Evolutionary conservation across 148 eudicot genomes (phyloP).

Genomic region (Fallopia convolvulus): DNA sequence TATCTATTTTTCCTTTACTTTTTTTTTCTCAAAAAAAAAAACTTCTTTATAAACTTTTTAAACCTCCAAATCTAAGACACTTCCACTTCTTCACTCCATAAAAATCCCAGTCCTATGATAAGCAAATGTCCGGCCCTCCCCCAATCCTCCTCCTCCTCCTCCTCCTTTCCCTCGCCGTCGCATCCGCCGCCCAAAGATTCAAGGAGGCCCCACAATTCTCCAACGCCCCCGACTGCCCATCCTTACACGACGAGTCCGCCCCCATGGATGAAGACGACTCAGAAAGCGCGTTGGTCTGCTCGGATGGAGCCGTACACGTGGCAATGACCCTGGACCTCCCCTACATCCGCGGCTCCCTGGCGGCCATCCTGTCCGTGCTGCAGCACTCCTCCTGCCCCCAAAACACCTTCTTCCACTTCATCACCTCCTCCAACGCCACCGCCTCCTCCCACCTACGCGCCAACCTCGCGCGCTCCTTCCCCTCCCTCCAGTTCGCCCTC

Average conservation of each 20-base stretch:
- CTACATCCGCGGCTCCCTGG: constrained; percentile 82
- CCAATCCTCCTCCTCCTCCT: not conserved
- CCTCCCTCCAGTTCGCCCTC: constrained; percentile 44
- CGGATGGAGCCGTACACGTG: constrained; percentile 50
- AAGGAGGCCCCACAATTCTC: constrained; percentile 69
- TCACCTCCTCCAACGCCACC: constrained; percentile 24
- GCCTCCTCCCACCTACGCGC: constrained; percentile 25
- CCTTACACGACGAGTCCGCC: not conserved
- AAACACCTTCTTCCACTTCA: constrained; percentile 61
- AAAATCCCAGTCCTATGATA: not conserved
- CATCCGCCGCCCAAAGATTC: constrained; percentile 27
- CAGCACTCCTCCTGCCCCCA: constrained; percentile 82
- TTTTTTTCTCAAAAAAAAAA: not conserved
- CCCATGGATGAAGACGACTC: not conserved
- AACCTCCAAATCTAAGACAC: not conserved
- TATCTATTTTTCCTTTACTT: no score
- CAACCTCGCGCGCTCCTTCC: constrained; percentile 45
- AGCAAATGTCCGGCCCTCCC: constrained; percentile 16
- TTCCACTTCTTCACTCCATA: not conserved
- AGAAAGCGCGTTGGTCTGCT: constrained; percentile 23
- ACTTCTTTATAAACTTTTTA: not conserved
- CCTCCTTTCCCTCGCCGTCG: not conserved
- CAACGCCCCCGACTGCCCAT: constrained; percentile 52
- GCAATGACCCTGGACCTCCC: constrained; percentile 77
- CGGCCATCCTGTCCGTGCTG: constrained; percentile 66